Conservation (phyloP, 495 filamentous ascomycete species). For the Penicillium manginii region DNA sequence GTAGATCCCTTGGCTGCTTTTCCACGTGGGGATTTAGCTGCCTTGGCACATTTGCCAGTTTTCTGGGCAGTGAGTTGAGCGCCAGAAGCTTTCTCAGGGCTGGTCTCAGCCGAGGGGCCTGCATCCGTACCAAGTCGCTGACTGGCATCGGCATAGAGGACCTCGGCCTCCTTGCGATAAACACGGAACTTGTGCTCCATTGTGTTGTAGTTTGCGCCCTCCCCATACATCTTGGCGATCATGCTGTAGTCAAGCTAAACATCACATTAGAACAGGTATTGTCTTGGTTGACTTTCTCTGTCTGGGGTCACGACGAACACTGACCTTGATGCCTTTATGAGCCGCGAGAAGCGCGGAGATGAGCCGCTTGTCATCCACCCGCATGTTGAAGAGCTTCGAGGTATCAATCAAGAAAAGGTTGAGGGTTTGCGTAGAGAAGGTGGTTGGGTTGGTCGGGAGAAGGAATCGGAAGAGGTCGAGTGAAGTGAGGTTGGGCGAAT, state of each 20-base stretch:
- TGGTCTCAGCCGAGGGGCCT: not conserved
- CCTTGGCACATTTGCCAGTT: not conserved
- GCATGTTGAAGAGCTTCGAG: not conserved
- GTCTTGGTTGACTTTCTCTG: not conserved
- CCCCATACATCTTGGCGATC: constrained; percentile 10
- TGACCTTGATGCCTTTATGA: not conserved
- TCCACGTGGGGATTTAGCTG: not conserved
- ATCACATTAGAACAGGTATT: not conserved
- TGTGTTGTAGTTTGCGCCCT: constrained; percentile 9
- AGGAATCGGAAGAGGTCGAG: no score
- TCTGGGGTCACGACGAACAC: not conserved
- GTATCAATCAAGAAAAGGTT: no score
- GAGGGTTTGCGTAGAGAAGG: no score
- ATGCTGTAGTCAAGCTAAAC: constrained; percentile 6
- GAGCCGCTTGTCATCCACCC: not conserved
- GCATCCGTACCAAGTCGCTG: not conserved
- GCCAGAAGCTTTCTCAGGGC: not conserved
- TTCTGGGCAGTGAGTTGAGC: not conserved
- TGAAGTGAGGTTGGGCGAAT: no score
- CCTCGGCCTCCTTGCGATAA: constrained; percentile 9
- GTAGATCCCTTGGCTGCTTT: not conserved
- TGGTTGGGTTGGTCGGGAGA: no score
- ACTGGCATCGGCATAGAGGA: not conserved
- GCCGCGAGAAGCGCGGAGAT: not conserved
- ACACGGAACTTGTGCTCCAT: constrained; percentile 10